Evolutionary conservation across 768 basidiomycete genomes (phyloP).

Genomic region (Sistotremastrum suecicum): DNA sequence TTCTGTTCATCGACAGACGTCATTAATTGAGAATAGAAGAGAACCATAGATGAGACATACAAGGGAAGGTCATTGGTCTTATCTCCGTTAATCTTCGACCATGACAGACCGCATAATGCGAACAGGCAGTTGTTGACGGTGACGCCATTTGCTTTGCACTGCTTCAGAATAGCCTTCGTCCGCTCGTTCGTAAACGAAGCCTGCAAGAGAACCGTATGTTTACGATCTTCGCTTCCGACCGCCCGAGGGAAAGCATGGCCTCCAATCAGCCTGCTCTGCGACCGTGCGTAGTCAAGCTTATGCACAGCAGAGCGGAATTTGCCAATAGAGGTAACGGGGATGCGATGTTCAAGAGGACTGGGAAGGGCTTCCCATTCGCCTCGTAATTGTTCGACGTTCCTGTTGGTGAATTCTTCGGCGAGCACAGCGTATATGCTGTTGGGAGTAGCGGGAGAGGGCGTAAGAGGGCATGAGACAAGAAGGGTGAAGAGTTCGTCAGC

Average conservation of each 20-base stretch:
- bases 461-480: constrained; percentile 14
- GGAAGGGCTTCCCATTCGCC: constrained; percentile 17
- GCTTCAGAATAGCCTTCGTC: constrained; percentile 50
- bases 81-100: constrained; percentile 36
- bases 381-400: too few species aligned
- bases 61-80: constrained; percentile 10
- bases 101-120: constrained; percentile 62
- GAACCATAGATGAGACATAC: too few species aligned
- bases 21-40: too few species aligned
- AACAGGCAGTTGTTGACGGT: constrained; percentile 67
- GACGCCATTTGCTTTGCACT: constrained; percentile 57
- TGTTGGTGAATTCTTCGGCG: too few species aligned
- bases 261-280: constrained; percentile 25
- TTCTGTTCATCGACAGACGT: constrained; percentile 21
- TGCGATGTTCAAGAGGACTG: constrained; percentile 33
- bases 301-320: constrained; percentile 32
- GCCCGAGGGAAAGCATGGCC: constrained; percentile 57
- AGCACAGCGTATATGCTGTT: too few species aligned
- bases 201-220: constrained; percentile 57
- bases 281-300: constrained; percentile 40
- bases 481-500: constrained; percentile 69
- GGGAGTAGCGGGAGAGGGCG: too few species aligned
- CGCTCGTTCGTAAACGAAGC: constrained; percentile 39
- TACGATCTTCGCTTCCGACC: constrained; percentile 23
- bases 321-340: constrained; percentile 21